A percentile compares a stretch with the other conserved stretches of the same genome.
phyloP scores from a whole-genome alignment of 1,139 yeast genomes.

The Candida albicans region DNA sequence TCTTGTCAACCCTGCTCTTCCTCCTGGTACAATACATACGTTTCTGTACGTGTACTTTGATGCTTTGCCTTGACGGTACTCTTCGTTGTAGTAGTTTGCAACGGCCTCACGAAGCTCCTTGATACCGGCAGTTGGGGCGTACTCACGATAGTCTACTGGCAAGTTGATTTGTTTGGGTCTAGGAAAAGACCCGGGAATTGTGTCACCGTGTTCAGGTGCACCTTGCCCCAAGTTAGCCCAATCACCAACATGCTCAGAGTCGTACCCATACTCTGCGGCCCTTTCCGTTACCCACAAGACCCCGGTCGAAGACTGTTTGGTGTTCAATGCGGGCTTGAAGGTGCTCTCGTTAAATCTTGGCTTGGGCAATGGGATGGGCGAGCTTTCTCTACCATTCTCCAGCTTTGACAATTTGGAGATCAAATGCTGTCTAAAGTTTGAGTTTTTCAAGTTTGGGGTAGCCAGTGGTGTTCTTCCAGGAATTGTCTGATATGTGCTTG shows the following conservation, averaged over 20 bases:
- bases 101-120: constrained; percentile 60
- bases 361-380: constrained; percentile 55
- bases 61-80: constrained; percentile 50
- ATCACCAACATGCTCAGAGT: constrained; percentile 43
- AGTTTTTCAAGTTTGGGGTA: constrained; percentile 15
- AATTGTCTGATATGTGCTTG: constrained; percentile 5
- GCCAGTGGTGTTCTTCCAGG: constrained; percentile 17
- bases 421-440: constrained; percentile 21
- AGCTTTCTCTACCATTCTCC: constrained; percentile 40
- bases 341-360: constrained; percentile 48
- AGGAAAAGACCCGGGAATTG: constrained; percentile 59
- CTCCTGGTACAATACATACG: constrained; percentile 70
- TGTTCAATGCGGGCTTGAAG: constrained; percentile 62
- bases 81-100: constrained; percentile 59
- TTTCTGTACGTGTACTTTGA: constrained; percentile 65
- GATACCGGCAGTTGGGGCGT: constrained; percentile 67
- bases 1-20: constrained; percentile 67
- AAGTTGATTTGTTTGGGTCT: constrained; percentile 55
- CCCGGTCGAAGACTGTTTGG: constrained; percentile 64
- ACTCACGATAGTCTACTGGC: constrained; percentile 56
- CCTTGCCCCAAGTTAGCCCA: constrained; percentile 76
- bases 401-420: constrained; percentile 32
- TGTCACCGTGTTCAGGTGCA: constrained; percentile 68
- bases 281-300: constrained; percentile 71
- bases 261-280: constrained; percentile 61